Conservation (phyloP, 2,329 filamentous ascomycete species). For the Rhexocercosporidium sp. region DNA sequence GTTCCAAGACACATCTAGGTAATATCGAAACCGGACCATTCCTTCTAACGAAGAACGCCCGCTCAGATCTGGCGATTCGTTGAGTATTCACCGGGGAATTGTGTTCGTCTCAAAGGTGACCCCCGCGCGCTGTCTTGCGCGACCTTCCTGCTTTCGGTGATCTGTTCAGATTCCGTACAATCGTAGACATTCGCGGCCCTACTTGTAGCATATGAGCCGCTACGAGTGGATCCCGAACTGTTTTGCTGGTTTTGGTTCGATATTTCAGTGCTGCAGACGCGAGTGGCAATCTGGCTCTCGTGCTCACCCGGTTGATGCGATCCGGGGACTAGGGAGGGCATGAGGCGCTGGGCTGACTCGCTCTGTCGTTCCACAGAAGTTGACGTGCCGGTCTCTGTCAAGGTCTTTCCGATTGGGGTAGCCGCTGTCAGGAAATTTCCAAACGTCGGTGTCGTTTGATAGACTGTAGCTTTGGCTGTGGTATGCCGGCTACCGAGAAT, state of each 20-base stretch:
- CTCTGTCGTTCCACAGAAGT: slow-evolving; percentile 4
- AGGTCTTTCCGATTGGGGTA: background rate
- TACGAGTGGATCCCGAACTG: background rate
- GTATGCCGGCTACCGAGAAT: background rate
- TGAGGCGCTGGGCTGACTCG: background rate
- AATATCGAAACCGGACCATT: background rate
- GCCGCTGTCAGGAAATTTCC: background rate
- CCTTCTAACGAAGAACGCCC: background rate
- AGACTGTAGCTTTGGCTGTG: background rate
- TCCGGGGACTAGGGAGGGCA: background rate
- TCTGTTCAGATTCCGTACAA: background rate
- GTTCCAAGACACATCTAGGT: background rate
- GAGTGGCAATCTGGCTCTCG: slow-evolving; percentile 6
- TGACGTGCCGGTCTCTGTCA: background rate
- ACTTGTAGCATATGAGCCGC: background rate
- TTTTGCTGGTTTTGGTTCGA: background rate
- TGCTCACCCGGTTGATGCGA: background rate
- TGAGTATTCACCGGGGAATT: background rate
- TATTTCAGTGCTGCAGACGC: background rate
- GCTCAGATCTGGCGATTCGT: background rate
- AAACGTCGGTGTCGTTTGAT: background rate
- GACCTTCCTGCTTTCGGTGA: background rate
- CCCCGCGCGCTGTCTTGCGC: background rate
- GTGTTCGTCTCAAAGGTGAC: background rate
- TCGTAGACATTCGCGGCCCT: background rate